Evolutionary conservation across 257 asterid species (phyloP), one percentile per base, ranked within the genome.

Genomic region (Cynanchum wilfordii): DNA sequence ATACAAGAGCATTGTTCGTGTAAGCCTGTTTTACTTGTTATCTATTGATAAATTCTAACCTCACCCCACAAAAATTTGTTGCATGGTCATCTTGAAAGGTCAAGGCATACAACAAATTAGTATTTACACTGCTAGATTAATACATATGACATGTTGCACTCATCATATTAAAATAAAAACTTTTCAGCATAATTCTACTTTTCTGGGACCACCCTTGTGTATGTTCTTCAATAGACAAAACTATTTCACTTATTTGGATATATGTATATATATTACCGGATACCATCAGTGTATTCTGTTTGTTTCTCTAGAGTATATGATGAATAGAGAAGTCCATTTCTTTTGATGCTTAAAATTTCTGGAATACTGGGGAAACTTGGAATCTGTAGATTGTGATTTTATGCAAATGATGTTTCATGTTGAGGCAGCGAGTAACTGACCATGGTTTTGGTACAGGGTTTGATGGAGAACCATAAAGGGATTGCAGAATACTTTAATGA

Each of bases 401-500:
- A 73, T n/a, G 55, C 12, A 33, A 22, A n/a, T 30, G 15, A 64
- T 65, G 66, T 27, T 17, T 27, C 30, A 9, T 56, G 29, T 30
- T 51, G 33, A 30, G 72, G 25, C 10, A 8, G 64, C 58, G 5
- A 22, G 70, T 58, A n/a, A 68, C 60, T 25, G 66, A 50, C 66
- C 13, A 17, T 79, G 59, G 54, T 38, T 50, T 38, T 50, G 50
- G 24, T 70, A 57, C 82, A 83, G 87, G 87, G 85, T 33, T 44
- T 80, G 64, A 75, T 78, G 75, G 78, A 78, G 68, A 69, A 83
- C 73, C 87, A 83, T 30, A 49, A 66, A 79, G 81, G 75, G 50
- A 78, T 83, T n/a, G 85, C 56, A 17, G 73, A 80, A 58, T 83
- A 83, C 81, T 83, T 83, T 64, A 83, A 80, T 45, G 72, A 59